These are phyloP conservation scores for Physcomitrium patens DNA, from an alignment of 225 moss, liverwort and hornwort genomes.

Conservation along the genomic window DNA sequence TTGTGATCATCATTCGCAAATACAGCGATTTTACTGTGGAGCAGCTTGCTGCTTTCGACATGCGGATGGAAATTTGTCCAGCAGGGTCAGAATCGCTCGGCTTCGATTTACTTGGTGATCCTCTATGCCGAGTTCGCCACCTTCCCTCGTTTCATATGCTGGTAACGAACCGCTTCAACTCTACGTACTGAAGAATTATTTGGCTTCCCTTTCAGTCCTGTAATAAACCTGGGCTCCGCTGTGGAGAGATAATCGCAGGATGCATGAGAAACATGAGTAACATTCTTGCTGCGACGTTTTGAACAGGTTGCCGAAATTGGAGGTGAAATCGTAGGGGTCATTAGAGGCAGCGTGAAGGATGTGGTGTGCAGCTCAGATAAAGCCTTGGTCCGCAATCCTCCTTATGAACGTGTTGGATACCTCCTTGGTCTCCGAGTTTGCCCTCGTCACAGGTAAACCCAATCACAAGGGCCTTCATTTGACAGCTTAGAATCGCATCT, in stretches of 20 bases:
- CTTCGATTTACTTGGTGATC: constrained; percentile 89
- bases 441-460: constrained; percentile 65
- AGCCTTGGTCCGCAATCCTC: constrained; percentile 47
- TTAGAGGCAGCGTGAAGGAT: constrained; percentile 88
- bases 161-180: constrained; percentile 37
- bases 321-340: constrained; percentile 72
- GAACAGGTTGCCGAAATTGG: constrained; percentile 82
- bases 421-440: constrained; percentile 90
- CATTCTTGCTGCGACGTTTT: neutral
- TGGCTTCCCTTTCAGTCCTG: too few species aligned
- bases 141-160: constrained; percentile 82
- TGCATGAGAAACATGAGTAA: neutral
- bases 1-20: constrained; percentile 33
- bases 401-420: constrained; percentile 76
- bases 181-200: neutral
- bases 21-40: constrained; percentile 50
- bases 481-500: neutral
- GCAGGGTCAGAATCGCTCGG: constrained; percentile 63
- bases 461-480: neutral
- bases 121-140: constrained; percentile 91
- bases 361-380: constrained; percentile 61
- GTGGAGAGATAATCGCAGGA: neutral
- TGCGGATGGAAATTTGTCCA: constrained; percentile 66
- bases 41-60: constrained; percentile 69
- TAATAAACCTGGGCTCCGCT: too few species aligned